Evolutionary conservation across 768 basidiomycete species (phyloP), one percentile per base, ranked within the genome.

Genomic region (Fomitopsis pulvina): DNA sequence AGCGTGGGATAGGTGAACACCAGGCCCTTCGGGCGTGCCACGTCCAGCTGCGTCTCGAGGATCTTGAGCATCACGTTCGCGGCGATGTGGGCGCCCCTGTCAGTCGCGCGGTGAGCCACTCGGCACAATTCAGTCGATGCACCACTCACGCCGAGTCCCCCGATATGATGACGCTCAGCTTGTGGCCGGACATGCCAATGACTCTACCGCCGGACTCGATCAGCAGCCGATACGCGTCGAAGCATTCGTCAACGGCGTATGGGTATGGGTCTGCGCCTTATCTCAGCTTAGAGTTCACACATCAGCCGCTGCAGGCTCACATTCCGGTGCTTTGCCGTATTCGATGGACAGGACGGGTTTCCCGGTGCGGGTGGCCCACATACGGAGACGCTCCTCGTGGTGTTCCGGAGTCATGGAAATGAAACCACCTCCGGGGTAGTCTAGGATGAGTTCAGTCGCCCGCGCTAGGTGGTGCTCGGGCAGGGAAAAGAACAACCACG

Each of bases 271-370:
- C 95, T 93, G 49, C 39, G 37, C 40, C 34, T 43, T 27, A 11
- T 20, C 12, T 26, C 21, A 32, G 21, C 14, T 10, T 24, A 16
- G 28, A 20, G 24, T 7, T 43, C 28, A 39, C 9, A 47, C 16
- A 8, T 9, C 21, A 9, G 21, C 21, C 40, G 38, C 24, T 53
- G 30, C 41, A 50, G 48, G 51, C 80, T 66, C 63, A 92, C 92
- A 95, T 75, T 97, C 93, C 4, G 94, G 93, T 21, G 93, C 89
- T 68, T 98, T 99, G 28, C 93, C 92, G 65, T 98, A 98, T 54
- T 98, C 92, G 41, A 98, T 77, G 10, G 89, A 76, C 32, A 98
- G 69, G 2, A 97, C 79, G 12, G 89, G 87, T 60, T 81, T 83
- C 11, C 85, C 78, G 0, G 89, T 91, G 42, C 73, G 74, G 27